Base-by-base conservation (phyloP, 371 early-diverging fungal species). In the Nematocida major region DNA sequence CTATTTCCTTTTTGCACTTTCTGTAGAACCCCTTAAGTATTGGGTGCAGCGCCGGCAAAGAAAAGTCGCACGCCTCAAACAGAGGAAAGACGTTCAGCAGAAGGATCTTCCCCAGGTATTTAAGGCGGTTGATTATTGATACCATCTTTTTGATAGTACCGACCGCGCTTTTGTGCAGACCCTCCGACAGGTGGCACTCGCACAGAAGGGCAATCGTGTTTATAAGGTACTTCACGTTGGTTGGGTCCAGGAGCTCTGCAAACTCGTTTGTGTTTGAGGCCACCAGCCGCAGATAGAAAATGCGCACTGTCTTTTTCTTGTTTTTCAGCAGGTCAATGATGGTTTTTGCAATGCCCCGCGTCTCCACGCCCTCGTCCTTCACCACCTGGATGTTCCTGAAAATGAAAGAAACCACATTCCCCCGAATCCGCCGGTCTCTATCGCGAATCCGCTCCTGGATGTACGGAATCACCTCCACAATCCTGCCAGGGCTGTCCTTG, bases 271-370 rank as follows among this genome's bases (percentile, higher is more conserved):
- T 49, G 36, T 69, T 69, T 38, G 63, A 7, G 9, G 13, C 3
- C 28, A 69, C 30, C 32, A 66, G 3, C 1, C 39, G 22, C 3
- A 73, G n/a, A 18, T 61, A 43, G 11, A 34, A 51, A 4, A 24
- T 13, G 20, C 76, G 5, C 2, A 63, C 50, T 11, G 7, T 5
- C 36, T 43, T 63, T 3, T 26, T 36, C 36, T 65, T 73, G 65
- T 73, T 73, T 48, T 73, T 73, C 26, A 73, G 36, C 4, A 73
- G 51, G 48, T 59, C 39, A 34, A 73, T 73, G 2, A 62, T 61
- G 20, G 39, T 45, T 63, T 63, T 73, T 13, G 48, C 34, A 36
- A 61, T 50, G 13, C 18, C 24, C 7, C 26, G 50, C 50, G 26
- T 63, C 4, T 66, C 48, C n/a, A 39, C 39, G 11, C 22, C n/a